Evolutionary conservation across 108 stramenopile species (phyloP), one percentile per base, ranked within the genome.

Genomic region (Mayamaea pseudoterrestris): DNA sequence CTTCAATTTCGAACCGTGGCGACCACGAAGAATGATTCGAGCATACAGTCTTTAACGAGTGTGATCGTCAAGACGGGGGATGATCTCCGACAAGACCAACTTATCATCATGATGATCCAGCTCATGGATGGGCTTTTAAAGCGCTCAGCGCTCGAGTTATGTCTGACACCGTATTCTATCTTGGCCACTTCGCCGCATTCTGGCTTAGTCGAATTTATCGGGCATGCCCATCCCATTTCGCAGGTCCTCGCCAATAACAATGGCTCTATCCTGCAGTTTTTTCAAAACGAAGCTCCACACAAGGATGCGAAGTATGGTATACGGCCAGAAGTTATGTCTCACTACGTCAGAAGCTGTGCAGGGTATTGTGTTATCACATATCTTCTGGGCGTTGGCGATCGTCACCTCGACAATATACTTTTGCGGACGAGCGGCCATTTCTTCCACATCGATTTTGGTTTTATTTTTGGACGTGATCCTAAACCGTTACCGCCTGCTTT

Each of bases 301-400:
- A 51, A 66, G 28, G 72, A 70, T 41, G 68, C 88, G 34, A 62
- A 73, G 50, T 86, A 86, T 48, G 82, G 67, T 26, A 59, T 90
- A 24, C 47, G 63, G 43, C 84, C 79, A 17, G 83, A 84, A 36
- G 90, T 89, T 12, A 68, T 94, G 65, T 76, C 87, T 14, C 90
- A 70, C 11, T 98, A 95, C 55, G 80, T 97, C 18, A 69, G 90
- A 53, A 87, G 81, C 50, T 95, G 93, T 40, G 98, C 98, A n/a
- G 97, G 97, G 14, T 96, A 95, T 63, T 98, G 98, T 54, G 97
- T 99, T 35, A 89, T 97, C 28, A 99, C 98, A 7, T 99, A 96
- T 50, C 53, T 99, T 14, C 51, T 99, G 48, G 88, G 83, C 23
- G 81, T 90, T 27, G 88, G 88, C 3, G 88, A 90, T 55, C 74